These are phyloP conservation scores for Phytophthora litchii DNA, from an alignment of 352 stramenopile species.

Conservation along the genomic window DNA sequence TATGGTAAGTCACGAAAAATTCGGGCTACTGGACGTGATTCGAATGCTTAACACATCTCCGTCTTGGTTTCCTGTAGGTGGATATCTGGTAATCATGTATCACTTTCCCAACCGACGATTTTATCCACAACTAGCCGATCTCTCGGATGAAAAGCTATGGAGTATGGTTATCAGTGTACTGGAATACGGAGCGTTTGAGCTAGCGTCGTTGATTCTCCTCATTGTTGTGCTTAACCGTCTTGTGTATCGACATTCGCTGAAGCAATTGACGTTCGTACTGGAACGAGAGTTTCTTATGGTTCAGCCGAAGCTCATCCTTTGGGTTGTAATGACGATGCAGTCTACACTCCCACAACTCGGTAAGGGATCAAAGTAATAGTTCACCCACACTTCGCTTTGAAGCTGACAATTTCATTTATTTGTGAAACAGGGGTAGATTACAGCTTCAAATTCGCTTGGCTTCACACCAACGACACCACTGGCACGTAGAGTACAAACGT, in stretches of 20 bases:
- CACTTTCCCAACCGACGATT: conserved; percentile 37
- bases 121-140: conserved; percentile 30
- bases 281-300: conserved; percentile 30
- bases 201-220: conserved; percentile 17
- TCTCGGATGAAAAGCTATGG: conserved; percentile 12
- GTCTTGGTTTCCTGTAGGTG: conserved; percentile 6
- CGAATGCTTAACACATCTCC: not conserved
- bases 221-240: conserved; percentile 19
- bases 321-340: conserved; percentile 34
- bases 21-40: no score
- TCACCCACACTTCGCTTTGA: not conserved
- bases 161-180: conserved; percentile 13
- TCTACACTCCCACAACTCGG: conserved; percentile 26
- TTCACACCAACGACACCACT: conserved; percentile 11
- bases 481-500: not conserved
- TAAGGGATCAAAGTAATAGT: not conserved
- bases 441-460: conserved; percentile 33
- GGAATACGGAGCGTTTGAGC: conserved; percentile 24
- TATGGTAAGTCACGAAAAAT: conserved; percentile 29
- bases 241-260: conserved; percentile 13
- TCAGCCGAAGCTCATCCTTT: conserved; percentile 30
- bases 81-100: conserved; percentile 34
- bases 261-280: conserved; percentile 32
- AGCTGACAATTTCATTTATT: not conserved
- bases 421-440: conserved; percentile 24